Evolutionary conservation across 139 green algal genomes (phyloP), one percentile per base, ranked within the genome.

Genomic region (Closterium sp.): DNA sequence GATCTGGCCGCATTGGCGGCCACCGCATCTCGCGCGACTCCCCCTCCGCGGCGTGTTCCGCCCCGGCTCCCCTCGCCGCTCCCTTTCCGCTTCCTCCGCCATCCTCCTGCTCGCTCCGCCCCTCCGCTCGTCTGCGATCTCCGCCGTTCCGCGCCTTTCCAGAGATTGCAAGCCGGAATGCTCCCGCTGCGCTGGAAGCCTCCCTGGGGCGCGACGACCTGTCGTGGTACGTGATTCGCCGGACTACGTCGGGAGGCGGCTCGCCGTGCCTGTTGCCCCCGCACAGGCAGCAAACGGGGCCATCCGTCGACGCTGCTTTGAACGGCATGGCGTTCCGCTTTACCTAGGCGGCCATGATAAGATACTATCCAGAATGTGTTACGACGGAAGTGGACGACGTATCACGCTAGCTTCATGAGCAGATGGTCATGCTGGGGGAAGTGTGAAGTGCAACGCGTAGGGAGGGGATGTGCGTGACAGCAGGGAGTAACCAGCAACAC

Each of bases 281-380:
- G 84, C 89, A 92, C 21, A 92, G 85, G 23, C 89, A 83, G 84
- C 89, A 92, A n/a, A 83, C 23, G 36, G 89, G 89, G 23, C 89
- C 89, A 23, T 86, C 83, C 16, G 30, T 23, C 30, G 30, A 86
- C 31, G 30, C 83, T 32, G 83, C 30, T 16, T 86, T 34, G n/a
- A 86, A 33, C n/a, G 83, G 83, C n/a, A 86, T 32, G 83, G 28
- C 83, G n/a, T 86, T 32, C n/a, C n/a, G 83, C n/a, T 86, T 86
- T 28, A 33, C 7, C n/a, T 5, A 23, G 55, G n/a, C n/a, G n/a
- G n/a, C n/a, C n/a, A 76, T 12, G 55, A 2, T 76, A 28, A 7
- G 7, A 28, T 76, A 76, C 55, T 19, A 19, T 76, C 25, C 16
- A 19, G 4, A 76, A 76, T 19, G 25, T 76, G 55, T 28, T 76